Evolutionary conservation across 1,139 yeast species (phyloP).

Genomic region (Taiozyma onychis): DNA sequence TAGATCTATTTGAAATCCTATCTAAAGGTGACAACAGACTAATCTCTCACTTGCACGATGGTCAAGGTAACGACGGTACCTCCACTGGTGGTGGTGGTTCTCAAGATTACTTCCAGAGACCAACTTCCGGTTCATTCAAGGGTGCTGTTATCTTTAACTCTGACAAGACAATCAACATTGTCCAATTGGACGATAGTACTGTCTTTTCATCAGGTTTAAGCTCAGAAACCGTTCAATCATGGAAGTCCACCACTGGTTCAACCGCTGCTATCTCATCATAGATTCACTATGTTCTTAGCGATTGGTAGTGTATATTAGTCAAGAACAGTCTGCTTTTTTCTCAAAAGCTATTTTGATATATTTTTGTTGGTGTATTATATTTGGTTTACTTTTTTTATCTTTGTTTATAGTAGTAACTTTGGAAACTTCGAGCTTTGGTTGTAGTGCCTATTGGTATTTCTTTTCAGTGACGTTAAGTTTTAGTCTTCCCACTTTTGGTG

Average conservation of each 20-base stretch:
- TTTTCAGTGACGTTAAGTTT: too few relatives aligned
- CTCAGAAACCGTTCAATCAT: constrained; percentile 45
- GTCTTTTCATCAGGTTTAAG: constrained; percentile 52
- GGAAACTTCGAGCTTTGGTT: background rate
- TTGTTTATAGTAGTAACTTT: background rate
- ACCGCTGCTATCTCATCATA: constrained; percentile 31
- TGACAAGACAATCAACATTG: constrained; percentile 46
- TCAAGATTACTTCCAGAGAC: constrained; percentile 81
- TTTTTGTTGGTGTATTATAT: background rate
- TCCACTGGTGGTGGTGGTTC: constrained; percentile 78
- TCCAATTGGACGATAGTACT: constrained; percentile 49
- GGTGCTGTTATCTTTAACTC: constrained; percentile 84
- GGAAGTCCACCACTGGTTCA: constrained; percentile 51
- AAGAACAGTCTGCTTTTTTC: too few relatives aligned
- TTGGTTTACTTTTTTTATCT: background rate
- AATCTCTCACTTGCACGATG: constrained; percentile 80
- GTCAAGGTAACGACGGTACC: constrained; percentile 63
- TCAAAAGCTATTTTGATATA: background rate
- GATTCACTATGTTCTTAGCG: background rate
- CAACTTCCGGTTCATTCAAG: constrained; percentile 68
- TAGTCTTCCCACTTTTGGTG: too few relatives aligned
- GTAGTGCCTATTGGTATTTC: too few relatives aligned
- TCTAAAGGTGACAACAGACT: constrained; percentile 65
- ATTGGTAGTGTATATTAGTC: too few relatives aligned
- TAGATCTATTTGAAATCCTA: constrained; percentile 85